These are phyloP conservation scores for Wickerhamomyces mucosus DNA, from an alignment of 805 yeast species.

Conservation along the genomic window DNA sequence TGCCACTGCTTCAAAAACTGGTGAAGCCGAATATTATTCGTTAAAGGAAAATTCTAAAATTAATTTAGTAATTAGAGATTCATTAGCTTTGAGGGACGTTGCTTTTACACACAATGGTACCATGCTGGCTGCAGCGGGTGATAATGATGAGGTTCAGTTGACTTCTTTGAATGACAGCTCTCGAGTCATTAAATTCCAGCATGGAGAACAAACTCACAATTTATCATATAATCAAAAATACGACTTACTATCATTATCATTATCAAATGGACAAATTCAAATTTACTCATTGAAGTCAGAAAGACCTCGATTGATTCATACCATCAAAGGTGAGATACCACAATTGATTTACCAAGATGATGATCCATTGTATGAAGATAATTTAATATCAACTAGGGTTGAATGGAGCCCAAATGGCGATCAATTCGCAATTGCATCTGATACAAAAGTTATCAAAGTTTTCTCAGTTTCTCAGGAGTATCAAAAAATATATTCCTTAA, in stretches of 20 bases:
- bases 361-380: conserved; percentile 25
- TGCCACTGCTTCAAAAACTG: conserved; percentile 15
- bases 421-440: conserved; percentile 57
- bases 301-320: conserved; percentile 40
- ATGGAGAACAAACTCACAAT: conserved; percentile 47
- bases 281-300: conserved; percentile 44
- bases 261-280: conserved; percentile 49
- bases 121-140: conserved; percentile 54
- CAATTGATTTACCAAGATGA: conserved; percentile 31
- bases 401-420: conserved; percentile 70
- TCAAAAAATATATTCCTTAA: conserved; percentile 9
- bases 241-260: conserved; percentile 47
- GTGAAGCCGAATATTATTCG: conserved; percentile 20
- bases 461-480: conserved; percentile 19
- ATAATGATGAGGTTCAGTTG: conserved; percentile 46
- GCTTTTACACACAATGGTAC: conserved; percentile 53
- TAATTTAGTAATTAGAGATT: conserved; percentile 15
- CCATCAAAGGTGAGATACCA: conserved; percentile 31
- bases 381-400: conserved; percentile 40
- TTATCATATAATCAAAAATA: conserved; percentile 47
- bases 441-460: conserved; percentile 35
- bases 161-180: conserved; percentile 28
- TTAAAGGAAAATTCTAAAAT: conserved; percentile 3
- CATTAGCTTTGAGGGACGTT: conserved; percentile 36
- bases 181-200: conserved; percentile 23